These are phyloP conservation scores for Fusarium lateritium DNA, from an alignment of 2,329 filamentous ascomycete species.

Conservation along the genomic window DNA sequence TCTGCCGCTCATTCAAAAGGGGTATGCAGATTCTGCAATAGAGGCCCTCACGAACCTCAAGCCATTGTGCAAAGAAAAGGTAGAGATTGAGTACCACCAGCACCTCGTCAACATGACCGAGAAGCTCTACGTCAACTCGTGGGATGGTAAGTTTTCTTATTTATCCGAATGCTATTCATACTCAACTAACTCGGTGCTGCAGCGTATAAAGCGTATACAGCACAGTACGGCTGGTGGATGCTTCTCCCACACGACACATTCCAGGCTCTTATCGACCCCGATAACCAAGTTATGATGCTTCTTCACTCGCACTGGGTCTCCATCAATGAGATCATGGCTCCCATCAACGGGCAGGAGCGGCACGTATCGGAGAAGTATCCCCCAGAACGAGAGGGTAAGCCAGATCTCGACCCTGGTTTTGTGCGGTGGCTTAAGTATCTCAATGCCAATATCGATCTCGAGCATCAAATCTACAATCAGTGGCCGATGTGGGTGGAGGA, in stretches of 20 bases:
- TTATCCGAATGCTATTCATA: neutral
- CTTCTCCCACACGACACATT: constrained; percentile 68
- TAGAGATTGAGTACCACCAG: constrained; percentile 64
- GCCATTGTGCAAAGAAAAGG: constrained; percentile 59
- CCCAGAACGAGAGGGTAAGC: constrained; percentile 39
- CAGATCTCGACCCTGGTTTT: constrained; percentile 60
- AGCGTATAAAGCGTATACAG: constrained; percentile 66
- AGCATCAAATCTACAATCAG: constrained; percentile 63
- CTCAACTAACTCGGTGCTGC: constrained; percentile 12
- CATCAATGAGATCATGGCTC: constrained; percentile 68
- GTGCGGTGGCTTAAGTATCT: constrained; percentile 66
- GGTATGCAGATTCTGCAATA: constrained; percentile 64
- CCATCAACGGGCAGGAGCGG: constrained; percentile 61
- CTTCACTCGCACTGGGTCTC: constrained; percentile 69
- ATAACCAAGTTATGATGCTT: constrained; percentile 62
- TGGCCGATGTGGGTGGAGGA: constrained; percentile 70
- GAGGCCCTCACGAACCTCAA: constrained; percentile 59
- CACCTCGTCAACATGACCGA: constrained; percentile 63
- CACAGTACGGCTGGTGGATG: constrained; percentile 72
- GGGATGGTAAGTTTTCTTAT: constrained; percentile 60
- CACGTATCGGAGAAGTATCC: constrained; percentile 51
- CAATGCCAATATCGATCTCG: constrained; percentile 62
- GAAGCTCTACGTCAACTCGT: constrained; percentile 67
- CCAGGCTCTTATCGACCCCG: constrained; percentile 63
- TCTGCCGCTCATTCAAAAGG: constrained; percentile 61